These are phyloP conservation scores for Obba rivulosa DNA, from an alignment of 768 basidiomycete genomes.

Conservation along the genomic window DNA sequence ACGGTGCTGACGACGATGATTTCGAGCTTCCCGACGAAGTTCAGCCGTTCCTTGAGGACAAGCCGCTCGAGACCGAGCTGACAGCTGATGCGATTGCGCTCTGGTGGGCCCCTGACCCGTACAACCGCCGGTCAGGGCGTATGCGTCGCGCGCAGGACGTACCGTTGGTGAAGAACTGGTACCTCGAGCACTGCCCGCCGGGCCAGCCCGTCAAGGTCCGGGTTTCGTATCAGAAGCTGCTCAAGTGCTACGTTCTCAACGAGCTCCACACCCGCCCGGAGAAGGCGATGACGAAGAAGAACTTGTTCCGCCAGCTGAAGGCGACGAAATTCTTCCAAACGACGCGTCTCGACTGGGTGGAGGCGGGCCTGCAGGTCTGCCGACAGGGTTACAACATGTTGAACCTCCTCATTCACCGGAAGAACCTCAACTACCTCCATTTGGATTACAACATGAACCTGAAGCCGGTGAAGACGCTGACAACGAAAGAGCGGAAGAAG, in stretches of 20 bases:
- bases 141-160: slow-evolving; percentile 95
- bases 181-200: slow-evolving; percentile 96
- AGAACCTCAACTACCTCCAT: slow-evolving; percentile 93
- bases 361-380: slow-evolving; percentile 97
- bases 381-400: slow-evolving; percentile 99
- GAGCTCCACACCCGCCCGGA: slow-evolving; percentile 84
- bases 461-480: slow-evolving; percentile 95
- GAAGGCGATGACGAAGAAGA: slow-evolving; percentile 98
- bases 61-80: slow-evolving; percentile 79
- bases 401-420: slow-evolving; percentile 97
- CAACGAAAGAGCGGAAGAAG: slow-evolving; percentile 99
- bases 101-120: slow-evolving; percentile 98
- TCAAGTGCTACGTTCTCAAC: slow-evolving; percentile 94
- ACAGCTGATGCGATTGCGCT: slow-evolving; percentile 96
- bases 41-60: slow-evolving; percentile 75
- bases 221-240: slow-evolving; percentile 96
- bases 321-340: slow-evolving; percentile 99
- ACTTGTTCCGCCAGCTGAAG: slow-evolving; percentile 91
- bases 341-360: slow-evolving; percentile 97
- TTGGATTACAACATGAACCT: slow-evolving; percentile 98
- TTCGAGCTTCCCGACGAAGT: slow-evolving; percentile 80
- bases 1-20: slow-evolving; percentile 78
- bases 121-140: slow-evolving; percentile 84
- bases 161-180: slow-evolving; percentile 97
- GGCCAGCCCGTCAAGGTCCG: slow-evolving; percentile 96